Evolutionary conservation across 2,329 filamentous ascomycete species (phyloP).

Genomic region (Talaromyces sp.): DNA sequence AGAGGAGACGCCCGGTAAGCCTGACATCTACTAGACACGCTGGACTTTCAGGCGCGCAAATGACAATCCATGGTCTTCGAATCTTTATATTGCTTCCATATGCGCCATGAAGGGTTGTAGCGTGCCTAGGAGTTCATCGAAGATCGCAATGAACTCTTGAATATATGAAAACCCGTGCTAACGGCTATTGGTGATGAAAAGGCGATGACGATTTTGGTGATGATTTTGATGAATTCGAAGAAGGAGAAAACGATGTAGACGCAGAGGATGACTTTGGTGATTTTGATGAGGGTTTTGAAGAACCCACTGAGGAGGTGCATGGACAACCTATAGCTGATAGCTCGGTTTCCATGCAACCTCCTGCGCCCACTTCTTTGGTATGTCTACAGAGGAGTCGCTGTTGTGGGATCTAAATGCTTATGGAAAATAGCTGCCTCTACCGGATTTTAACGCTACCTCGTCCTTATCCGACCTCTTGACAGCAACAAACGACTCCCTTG

Average conservation of each 20-base stretch:
- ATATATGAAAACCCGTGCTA: conserved; percentile 15
- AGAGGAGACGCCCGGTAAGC: conserved; percentile 54
- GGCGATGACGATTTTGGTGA: conserved; percentile 64
- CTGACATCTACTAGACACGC: conserved; percentile 19
- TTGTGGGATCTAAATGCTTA: neutral
- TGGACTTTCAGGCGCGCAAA: conserved; percentile 48
- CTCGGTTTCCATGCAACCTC: conserved; percentile 17
- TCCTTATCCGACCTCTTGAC: conserved; percentile 38
- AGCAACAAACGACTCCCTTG: conserved; percentile 34
- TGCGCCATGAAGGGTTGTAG: conserved; percentile 34
- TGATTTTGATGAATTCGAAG: conserved; percentile 50
- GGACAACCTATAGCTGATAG: conserved; percentile 4
- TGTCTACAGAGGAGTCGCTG: conserved; percentile 22
- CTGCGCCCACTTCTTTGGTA: conserved; percentile 39
- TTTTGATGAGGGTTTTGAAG: conserved; percentile 64
- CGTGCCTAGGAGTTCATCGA: conserved; percentile 3
- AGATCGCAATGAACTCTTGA: conserved; percentile 2
- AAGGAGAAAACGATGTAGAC: conserved; percentile 45
- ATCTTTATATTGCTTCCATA: conserved; percentile 48
- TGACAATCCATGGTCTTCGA: conserved; percentile 59
- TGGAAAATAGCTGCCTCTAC: conserved; percentile 28
- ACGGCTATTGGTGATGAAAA: conserved; percentile 51
- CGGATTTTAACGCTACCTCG: conserved; percentile 53
- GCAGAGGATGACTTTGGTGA: conserved; percentile 56
- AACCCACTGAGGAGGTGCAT: conserved; percentile 27